Evolutionary conservation across 805 yeast species (phyloP).

Genomic region (Wilhelminamyces savonicus): DNA sequence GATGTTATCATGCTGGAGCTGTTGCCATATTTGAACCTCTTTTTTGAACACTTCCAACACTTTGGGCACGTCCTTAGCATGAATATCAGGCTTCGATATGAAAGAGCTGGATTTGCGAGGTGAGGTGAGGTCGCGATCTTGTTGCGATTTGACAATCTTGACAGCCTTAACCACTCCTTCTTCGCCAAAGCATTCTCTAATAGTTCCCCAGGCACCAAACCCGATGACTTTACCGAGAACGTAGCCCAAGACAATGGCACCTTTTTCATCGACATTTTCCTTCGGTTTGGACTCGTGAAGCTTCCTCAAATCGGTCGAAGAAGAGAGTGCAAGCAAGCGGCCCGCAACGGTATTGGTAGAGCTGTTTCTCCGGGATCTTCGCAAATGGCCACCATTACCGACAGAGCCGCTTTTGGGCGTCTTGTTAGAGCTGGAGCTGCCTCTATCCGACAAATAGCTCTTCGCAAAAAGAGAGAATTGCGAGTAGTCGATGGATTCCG

Average conservation of each 20-base stretch:
- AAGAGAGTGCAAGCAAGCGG: slow-evolving; percentile 30
- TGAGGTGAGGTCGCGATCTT: slow-evolving; percentile 10
- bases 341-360: slow-evolving; percentile 36
- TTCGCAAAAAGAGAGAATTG: slow-evolving; percentile 37
- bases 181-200: slow-evolving; percentile 56
- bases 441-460: slow-evolving; percentile 21
- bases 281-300: slow-evolving; percentile 19
- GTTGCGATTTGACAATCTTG: slow-evolving; percentile 45
- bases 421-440: slow-evolving; percentile 6
- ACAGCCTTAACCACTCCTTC: slow-evolving; percentile 44
- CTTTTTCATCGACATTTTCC: slow-evolving; percentile 53
- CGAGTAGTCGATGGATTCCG: slow-evolving; percentile 36
- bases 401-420: no score
- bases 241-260: slow-evolving; percentile 58
- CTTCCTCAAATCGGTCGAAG: slow-evolving; percentile 28
- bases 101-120: background rate
- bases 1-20: slow-evolving; percentile 57
- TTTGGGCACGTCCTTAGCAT: slow-evolving; percentile 21
- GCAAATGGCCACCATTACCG: slow-evolving; percentile 4
- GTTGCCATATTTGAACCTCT: slow-evolving; percentile 74
- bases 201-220: slow-evolving; percentile 85
- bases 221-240: slow-evolving; percentile 72
- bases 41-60: slow-evolving; percentile 56
- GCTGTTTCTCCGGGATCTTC: slow-evolving; percentile 21
- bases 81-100: slow-evolving; percentile 4